Evolutionary conservation across 208 protist genomes (phyloP), one percentile per base, ranked within the genome.

Genomic region (Porcisia deanei): DNA sequence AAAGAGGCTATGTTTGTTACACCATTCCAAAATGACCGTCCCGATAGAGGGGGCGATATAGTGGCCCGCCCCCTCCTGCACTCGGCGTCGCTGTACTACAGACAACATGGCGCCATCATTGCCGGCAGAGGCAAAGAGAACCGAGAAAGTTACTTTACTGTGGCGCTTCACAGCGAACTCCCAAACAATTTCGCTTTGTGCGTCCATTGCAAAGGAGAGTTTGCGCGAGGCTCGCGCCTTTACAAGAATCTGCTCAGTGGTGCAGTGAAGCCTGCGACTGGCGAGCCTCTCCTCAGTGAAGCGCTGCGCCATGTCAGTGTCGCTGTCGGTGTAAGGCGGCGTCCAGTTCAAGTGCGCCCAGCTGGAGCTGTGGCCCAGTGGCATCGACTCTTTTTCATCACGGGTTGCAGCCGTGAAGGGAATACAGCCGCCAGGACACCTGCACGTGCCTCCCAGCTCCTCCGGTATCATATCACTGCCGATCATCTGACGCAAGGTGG

Each of bases 21-120:
- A 85, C 87, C 88, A 93, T 25, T 88, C 77, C 16, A 95, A 73
- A 18, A 95, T 81, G 7, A 93, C 63, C n/a, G 81, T 84, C 30
- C 88, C 88, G 12, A 69, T 47, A 1, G 65, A 72, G 7, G 77
- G 72, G 37, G 75, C 73, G 7, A 95, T 85, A 61, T 83, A 95
- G 76, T 95, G 91, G 1, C 86, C 79, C 22, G 88, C 87, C 16
- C 83, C 88, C 30, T 87, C 85, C 39, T 25, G 64, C 39, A 86
- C 68, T 9, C 72, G 67, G 0, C 47, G 80, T 0, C 67, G 57
- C 3, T 76, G 58, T 43, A 82, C 77, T 12, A 92, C 18, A 9
- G 84, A 74, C 14, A 82, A 8, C 41, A 85, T 83, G 22, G 73
- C 64, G 16, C 88, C 88, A 55, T 84, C 79, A 25, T 72, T 78